Evolutionary conservation across 2,329 filamentous ascomycete species (phyloP), one percentile per base, ranked within the genome.

Genomic region (Alternaria panax): DNA sequence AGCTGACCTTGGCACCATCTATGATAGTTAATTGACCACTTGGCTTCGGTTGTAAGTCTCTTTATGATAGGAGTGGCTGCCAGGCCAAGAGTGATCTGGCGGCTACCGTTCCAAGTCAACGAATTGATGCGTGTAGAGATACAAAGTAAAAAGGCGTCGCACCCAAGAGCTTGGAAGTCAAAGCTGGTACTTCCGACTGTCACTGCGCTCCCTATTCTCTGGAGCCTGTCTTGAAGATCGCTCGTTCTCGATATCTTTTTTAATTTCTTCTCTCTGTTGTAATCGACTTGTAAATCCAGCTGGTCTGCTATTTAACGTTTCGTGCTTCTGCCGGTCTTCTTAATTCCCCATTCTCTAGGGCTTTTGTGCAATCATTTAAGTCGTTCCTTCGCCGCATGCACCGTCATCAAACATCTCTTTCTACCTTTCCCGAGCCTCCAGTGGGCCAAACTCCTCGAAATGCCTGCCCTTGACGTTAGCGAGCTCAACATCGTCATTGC

Each of bases 401-500:
- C 50, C 22, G 34, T 32, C 38, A 9, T 51, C 42, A 32, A 32
- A 20, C 9, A n/a, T 45, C 14, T 34, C 22, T 43, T 47, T 42
- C 30, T 16, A 18, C 47, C 41, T 47, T 48, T 28, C 36, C 27
- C 12, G 12, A 2, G 36, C 25, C 25, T 32, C 41, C 3, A 12
- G 20, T 18, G 9, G 20, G 7, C 34, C 12, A 8, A 14, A 16
- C 24, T 30, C 5, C 20, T 32, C 40, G 57, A 70, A 43, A 84
- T 84, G 82, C 81, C 81, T 51, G 78, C 78, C 22, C 78, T 85
- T 48, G 81, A 83, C 45, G 67, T 84, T 12, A 84, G 80, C 47
- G 83, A 85, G 64, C 79, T 86, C 57, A 86, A 86, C 65, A 78
- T 85, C n/a, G 82, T 85, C 41, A 72, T 82, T 32, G 73, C 78